Conservation (phyloP, 306 rosid species). For the Arachis stenosperma region DNA sequence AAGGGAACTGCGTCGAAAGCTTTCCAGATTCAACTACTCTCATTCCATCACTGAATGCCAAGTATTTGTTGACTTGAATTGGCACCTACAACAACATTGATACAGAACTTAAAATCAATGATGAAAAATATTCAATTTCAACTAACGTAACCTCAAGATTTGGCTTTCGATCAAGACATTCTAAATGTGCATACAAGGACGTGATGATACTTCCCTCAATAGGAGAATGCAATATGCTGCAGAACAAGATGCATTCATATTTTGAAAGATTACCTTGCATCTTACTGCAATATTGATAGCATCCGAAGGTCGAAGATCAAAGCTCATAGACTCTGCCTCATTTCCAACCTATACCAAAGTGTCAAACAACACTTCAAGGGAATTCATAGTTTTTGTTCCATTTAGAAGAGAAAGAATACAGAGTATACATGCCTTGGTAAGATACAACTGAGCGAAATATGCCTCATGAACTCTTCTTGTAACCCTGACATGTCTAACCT, state of each 20-base stretch:
- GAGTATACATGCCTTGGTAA: conserved; percentile 65
- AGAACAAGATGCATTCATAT: conserved; percentile 23
- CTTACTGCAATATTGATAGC: conserved; percentile 96
- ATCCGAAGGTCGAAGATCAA: conserved; percentile 98
- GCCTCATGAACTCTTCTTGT: conserved; percentile 97
- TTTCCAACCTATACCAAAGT: conserved; percentile 64
- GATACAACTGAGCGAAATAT: conserved; percentile 91
- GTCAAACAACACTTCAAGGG: conserved; percentile 20
- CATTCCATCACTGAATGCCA: conserved; percentile 97
- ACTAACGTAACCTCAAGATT: neutral
- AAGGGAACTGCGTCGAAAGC: conserved; percentile 57
- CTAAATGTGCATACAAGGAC: conserved; percentile 19
- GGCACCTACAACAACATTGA: conserved; percentile 70
- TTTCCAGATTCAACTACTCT: conserved; percentile 84
- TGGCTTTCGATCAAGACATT: conserved; percentile 5
- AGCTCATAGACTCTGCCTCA: conserved; percentile 72
- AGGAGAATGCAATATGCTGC: conserved; percentile 16
- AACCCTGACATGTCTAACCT: conserved; percentile 89
- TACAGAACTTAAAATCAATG: conserved; percentile 5
- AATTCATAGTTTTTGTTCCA: neutral
- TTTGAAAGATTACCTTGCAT: conserved; percentile 75
- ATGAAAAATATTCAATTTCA: neutral
- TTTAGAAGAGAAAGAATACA: conserved; percentile 4
- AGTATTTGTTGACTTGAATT: conserved; percentile 87
- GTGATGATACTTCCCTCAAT: conserved; percentile 4